These are phyloP conservation scores for Aspergillus brasiliensis DNA, from an alignment of 2,329 filamentous ascomycete genomes.

Conservation along the genomic window DNA sequence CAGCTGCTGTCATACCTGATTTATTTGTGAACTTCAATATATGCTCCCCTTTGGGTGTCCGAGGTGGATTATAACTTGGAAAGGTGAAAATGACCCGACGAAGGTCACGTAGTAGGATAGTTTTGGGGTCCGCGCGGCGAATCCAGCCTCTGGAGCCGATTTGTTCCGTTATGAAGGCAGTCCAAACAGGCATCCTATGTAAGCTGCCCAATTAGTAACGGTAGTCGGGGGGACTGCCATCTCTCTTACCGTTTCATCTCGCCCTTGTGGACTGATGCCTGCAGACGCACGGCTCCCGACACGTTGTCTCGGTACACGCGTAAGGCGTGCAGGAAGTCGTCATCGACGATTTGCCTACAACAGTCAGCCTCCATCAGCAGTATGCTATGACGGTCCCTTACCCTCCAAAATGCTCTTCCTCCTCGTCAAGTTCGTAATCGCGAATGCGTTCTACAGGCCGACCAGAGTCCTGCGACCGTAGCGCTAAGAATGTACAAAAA, in stretches of 20 bases:
- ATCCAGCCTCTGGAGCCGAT: slow-evolving; percentile 53
- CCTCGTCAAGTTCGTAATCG: slow-evolving; percentile 53
- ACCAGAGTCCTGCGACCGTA: slow-evolving; percentile 58
- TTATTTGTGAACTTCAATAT: slow-evolving; percentile 41
- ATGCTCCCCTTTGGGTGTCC: slow-evolving; percentile 39
- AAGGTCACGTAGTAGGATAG: slow-evolving; percentile 53
- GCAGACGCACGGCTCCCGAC: slow-evolving; percentile 57
- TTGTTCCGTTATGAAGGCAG: slow-evolving; percentile 56
- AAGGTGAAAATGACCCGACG: slow-evolving; percentile 56
- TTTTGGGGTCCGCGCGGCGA: slow-evolving; percentile 43
- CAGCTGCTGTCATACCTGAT: slow-evolving; percentile 30
- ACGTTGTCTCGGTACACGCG: slow-evolving; percentile 56
- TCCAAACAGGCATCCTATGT: slow-evolving; percentile 61
- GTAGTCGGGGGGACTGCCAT: not conserved
- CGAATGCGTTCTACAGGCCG: slow-evolving; percentile 44
- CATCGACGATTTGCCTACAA: slow-evolving; percentile 55
- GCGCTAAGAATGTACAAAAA: slow-evolving; percentile 58
- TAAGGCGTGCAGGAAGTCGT: slow-evolving; percentile 55
- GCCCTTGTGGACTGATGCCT: slow-evolving; percentile 58
- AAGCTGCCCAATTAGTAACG: not conserved
- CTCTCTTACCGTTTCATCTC: slow-evolving; percentile 50
- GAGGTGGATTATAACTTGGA: slow-evolving; percentile 50
- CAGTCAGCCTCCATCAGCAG: slow-evolving; percentile 7
- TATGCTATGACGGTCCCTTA: slow-evolving; percentile 26
- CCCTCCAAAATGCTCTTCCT: slow-evolving; percentile 55